A percentile compares a stretch with the other conserved stretches of the same genome.
These are phyloP conservation scores for Achaetomiella virescens DNA, from an alignment of 495 filamentous ascomycete genomes.

Conservation along the genomic window DNA sequence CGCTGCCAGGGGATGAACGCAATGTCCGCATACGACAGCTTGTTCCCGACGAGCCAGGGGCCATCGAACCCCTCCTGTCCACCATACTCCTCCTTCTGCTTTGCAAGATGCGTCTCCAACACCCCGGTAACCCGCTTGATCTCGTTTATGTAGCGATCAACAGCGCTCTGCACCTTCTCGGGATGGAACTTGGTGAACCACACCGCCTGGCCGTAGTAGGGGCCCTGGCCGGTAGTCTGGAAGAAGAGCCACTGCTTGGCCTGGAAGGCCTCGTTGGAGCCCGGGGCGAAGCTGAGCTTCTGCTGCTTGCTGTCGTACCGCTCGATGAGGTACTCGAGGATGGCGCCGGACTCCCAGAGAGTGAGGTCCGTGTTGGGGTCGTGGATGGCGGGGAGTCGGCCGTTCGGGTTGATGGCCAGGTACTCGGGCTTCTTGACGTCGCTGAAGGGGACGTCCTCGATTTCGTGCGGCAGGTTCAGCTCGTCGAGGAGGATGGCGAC, in stretches of 20 bases:
- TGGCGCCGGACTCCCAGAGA: constrained; percentile 70
- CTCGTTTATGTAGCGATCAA: constrained; percentile 57
- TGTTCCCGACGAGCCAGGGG: constrained; percentile 51
- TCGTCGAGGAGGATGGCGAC: constrained; percentile 58
- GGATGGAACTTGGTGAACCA: constrained; percentile 47
- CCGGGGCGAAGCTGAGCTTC: constrained; percentile 49
- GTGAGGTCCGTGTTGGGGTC: constrained; percentile 62
- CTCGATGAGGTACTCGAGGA: constrained; percentile 64
- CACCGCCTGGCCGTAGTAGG: constrained; percentile 55
- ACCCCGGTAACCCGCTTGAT: constrained; percentile 54
- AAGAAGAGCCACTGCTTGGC: constrained; percentile 62
- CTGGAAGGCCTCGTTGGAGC: constrained; percentile 43
- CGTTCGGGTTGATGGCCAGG: constrained; percentile 62
- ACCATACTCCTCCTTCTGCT: constrained; percentile 29
- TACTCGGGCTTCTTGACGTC: constrained; percentile 55
- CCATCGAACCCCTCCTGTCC: constrained; percentile 22
- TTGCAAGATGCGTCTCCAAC: constrained; percentile 46
- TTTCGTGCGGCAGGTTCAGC: constrained; percentile 52
- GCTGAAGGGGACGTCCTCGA: constrained; percentile 32
- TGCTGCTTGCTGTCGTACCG: constrained; percentile 62
- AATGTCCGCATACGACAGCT: constrained; percentile 53
- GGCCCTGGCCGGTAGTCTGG: constrained; percentile 64
- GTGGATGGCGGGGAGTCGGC: constrained; percentile 56
- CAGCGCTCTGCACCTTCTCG: constrained; percentile 52
- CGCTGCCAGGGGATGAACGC: constrained; percentile 54